A percentile compares a stretch with the other conserved stretches of the same genome.
Conservation (phyloP, 108 stramenopile genomes). For the Nitzschia sp. region DNA sequence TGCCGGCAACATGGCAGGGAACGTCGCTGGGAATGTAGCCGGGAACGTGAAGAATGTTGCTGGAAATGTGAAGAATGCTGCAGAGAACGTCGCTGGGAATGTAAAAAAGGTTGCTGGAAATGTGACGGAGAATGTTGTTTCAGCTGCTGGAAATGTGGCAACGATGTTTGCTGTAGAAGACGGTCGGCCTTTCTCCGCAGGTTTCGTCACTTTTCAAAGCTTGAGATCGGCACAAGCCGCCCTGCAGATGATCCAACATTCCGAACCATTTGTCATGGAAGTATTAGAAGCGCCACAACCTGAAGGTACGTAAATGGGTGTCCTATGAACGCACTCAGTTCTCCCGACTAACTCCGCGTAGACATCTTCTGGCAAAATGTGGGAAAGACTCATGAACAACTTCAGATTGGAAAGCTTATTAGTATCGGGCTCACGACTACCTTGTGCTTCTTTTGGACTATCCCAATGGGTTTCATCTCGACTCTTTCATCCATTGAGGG, state of each 20-base stretch:
- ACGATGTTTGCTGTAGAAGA: constrained; percentile 20
- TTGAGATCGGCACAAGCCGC: constrained; percentile 35
- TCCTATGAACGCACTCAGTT: background rate
- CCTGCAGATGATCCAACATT: constrained; percentile 46
- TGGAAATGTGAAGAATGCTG: background rate
- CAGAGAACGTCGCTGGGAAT: background rate
- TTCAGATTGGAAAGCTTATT: constrained; percentile 52
- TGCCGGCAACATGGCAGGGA: background rate
- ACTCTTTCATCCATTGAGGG: constrained; percentile 52
- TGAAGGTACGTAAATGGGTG: constrained; percentile 14
- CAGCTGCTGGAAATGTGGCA: background rate
- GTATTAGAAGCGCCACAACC: constrained; percentile 48
- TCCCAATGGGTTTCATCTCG: constrained; percentile 55
- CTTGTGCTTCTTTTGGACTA: constrained; percentile 65
- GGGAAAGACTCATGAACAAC: constrained; percentile 40
- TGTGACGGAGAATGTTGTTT: background rate
- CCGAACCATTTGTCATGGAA: constrained; percentile 39
- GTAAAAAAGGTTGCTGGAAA: background rate
- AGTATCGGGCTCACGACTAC: constrained; percentile 39
- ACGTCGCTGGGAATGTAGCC: no score
- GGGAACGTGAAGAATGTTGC: background rate
- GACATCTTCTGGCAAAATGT: constrained; percentile 64
- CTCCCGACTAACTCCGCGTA: background rate
- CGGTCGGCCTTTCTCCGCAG: constrained; percentile 33
- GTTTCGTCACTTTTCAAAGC: constrained; percentile 49